Evolutionary conservation across 495 filamentous ascomycete genomes (phyloP), one percentile per base, ranked within the genome.

Genomic region (Halenospora varia): DNA sequence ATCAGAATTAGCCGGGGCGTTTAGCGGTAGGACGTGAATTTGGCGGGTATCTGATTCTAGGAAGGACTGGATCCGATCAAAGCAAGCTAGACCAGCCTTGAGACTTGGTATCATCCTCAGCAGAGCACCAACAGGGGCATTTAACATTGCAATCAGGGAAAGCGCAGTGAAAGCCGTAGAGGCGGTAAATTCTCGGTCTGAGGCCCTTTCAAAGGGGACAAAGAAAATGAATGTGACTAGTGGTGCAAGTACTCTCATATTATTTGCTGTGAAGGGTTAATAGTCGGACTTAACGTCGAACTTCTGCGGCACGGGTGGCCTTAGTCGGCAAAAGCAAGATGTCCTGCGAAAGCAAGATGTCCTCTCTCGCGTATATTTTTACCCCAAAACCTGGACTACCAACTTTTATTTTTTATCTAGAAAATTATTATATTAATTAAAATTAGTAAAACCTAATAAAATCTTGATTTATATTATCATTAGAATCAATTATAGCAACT

Each of bases 21-120:
- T 35, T 19, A 51, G 19, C 2, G 48, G 48, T 4, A 51, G 50
- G 10, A 52, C 22, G 15, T 52, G 25, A 41, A 4, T n/a, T 46
- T 55, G 20, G 1, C 35, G 52, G 11, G 39, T 23, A 2, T 20
- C 39, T 19, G 52, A 45, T 25, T 55, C 40, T 6, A 73, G 25
- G 53, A 66, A 74, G 25, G 54, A 40, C 45, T 74, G 65, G 18
- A 75, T 71, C 15, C 73, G 53, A n/a, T 64, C 55, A 44, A 75
- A 70, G 48, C 66, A 72, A 15, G 62, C 67, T 18, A 73, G 15
- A 19, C 51, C 62, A 20, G 69, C 48, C 1, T 55, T 51, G 2
- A 70, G 24, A 2, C 10, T 22, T 1, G 71, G 70, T 10, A 71
- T 42, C 10, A 65, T 44, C 25, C 61, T 64, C 22, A 69, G 29